Base-by-base conservation (phyloP, 2,329 filamentous ascomycete genomes). In the Xylaria sp. region DNA sequence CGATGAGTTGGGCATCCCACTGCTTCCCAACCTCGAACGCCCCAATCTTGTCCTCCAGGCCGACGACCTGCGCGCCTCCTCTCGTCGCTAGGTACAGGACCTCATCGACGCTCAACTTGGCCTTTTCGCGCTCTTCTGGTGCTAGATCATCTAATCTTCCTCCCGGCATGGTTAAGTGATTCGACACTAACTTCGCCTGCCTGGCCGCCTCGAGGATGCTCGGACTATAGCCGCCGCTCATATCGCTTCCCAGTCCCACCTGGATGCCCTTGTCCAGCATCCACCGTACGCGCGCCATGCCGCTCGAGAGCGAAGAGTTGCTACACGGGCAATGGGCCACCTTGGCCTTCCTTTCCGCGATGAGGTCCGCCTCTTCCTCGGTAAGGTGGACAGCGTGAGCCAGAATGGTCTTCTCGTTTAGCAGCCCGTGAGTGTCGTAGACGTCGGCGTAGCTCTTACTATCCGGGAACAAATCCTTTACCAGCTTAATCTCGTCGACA, bases 231-330 rank as follows among this genome's bases (percentile, higher is more conserved):
- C 96, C 96, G 2, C 95, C 96, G 74, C 89, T 92, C 67, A 98
- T 90, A 79, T 99, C 96, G 0, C 95, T 98, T 0, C 96, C 96
- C 0, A 99, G 82, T 0, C 96, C 95, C 6, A 98, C 90, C 0
- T 88, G 89, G 55, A 98, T 86, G 0, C 93, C 94, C 62, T 87
- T 86, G 25, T 94, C 87, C 62, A 97, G 84, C 74, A 97, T 79
- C 80, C 87, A 87, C 20, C 95, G 86, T 1, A 99, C 91, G 3
- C 88, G 89, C 9, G 93, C 92, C 58, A 90, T 87, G 0, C 96
- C 96, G 37, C 90, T 93, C 0, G 93, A 93, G 58, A 99, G 85
- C 0, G 92, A 90, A 6, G 89, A 91, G 81, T 99, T 99, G 74
- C 90, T 94, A 64, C 91, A 92, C 0, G 95, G 95, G 79, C 95